Base-by-base conservation (phyloP, 768 basidiomycete species). In the Glaciozyma martinii region DNA sequence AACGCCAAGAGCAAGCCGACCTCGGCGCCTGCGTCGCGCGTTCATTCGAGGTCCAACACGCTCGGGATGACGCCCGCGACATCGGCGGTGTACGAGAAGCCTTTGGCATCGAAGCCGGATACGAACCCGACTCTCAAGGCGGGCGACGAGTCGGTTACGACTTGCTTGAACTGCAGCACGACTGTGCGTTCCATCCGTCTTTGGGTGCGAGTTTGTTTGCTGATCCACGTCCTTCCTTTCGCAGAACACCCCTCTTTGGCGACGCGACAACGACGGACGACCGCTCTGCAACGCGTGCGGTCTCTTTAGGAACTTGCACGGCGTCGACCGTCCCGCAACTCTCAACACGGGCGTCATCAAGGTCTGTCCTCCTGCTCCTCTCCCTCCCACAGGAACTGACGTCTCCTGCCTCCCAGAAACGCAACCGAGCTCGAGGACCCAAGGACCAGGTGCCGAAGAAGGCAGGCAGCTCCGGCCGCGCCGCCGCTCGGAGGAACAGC, bases 281-380 rank as follows among this genome's bases (percentile, higher is more conserved):
- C 73, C 73, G 21, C 71, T 74, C 5, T 74, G 73, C 63, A 74
- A 74, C 59, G 73, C 72, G 13, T 74, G 73, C 60, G 72, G 72
- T 21, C 73, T 74, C 32, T 74, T 74, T 71, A 64, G 71, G 40
- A 73, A 74, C 58, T 62, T 74, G 23, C 73, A 74, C 53, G 73
- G 73, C 27, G 67, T 71, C 43, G 69, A 74, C 43, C 67, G 73
- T 6, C 73, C 73, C 3, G 67, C 71, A 0, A 66, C 62, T 15
- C 63, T 74, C 33, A 71, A 73, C 60, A 74, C 71, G 37, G 70
- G 70, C 52, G 69, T 74, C 27, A 67, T 74, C 61, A 74, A 74
- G 62, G 65, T 66, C 42, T 30, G 62, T 50, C 15, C 7, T 43
- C 5, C 10, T 3, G 13, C 32, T 46, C 32, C 23, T 18, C 15